Conservation (phyloP, 148 eudicot genomes). For the Drosera capensis region DNA sequence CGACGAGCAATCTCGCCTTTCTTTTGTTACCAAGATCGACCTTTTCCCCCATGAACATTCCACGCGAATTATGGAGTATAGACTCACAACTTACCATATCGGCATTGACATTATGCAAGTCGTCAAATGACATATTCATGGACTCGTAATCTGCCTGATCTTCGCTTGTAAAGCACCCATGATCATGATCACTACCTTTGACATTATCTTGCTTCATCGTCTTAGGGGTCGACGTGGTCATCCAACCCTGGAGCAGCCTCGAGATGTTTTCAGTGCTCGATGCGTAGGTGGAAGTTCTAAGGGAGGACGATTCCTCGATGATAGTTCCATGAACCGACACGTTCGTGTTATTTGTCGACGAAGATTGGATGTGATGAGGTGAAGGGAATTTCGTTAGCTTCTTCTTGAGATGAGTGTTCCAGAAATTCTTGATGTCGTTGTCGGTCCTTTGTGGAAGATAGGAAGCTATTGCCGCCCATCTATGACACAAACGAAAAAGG, state of each 20-base stretch:
- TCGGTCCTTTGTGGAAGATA: constrained; percentile 92
- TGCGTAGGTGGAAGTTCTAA: constrained; percentile 32
- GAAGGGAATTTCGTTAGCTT: constrained; percentile 56
- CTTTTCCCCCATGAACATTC: no score
- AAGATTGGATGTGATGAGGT: constrained; percentile 9
- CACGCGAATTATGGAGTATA: no score
- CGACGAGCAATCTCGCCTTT: constrained; percentile 1
- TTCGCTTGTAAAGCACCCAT: background rate
- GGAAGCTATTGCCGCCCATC: constrained; percentile 97
- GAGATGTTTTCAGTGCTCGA: constrained; percentile 94
- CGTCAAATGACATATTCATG: no score
- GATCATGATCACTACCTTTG: constrained; percentile 1
- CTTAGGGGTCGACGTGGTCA: constrained; percentile 44
- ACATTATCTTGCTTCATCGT: constrained; percentile 1
- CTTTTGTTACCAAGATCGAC: no score
- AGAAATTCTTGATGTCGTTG: constrained; percentile 80
- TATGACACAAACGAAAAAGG: constrained; percentile 8
- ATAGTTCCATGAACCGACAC: constrained; percentile 5
- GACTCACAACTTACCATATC: no score
- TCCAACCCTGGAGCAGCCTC: constrained; percentile 79
- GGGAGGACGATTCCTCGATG: constrained; percentile 2
- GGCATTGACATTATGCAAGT: no score
- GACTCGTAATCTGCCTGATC: no score
- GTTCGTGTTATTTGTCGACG: background rate
- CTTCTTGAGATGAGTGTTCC: constrained; percentile 93